Percentiles rank a stretch among this genome's conserved stretches.
Evolutionary conservation across 2,329 filamentous ascomycete genomes (phyloP).

Genomic region (Alternaria ventricosa): DNA sequence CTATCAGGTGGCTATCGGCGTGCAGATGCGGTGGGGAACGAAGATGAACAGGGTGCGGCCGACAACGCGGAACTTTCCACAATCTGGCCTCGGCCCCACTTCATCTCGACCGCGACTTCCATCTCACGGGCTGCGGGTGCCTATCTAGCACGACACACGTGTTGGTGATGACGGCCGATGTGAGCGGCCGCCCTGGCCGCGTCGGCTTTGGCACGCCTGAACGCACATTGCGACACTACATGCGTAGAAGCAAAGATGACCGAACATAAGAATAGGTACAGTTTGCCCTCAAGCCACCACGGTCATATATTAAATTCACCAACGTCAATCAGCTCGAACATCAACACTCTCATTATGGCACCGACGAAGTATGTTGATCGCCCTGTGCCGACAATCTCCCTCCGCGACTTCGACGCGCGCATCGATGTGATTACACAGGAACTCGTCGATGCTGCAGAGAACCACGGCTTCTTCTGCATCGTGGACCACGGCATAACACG

Average conservation of each 20-base stretch:
- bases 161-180: constrained; percentile 1
- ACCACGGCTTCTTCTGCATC: constrained; percentile 67
- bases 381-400: constrained; percentile 51
- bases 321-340: neutral
- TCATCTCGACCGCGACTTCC: neutral
- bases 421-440: constrained; percentile 61
- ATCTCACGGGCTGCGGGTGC: neutral
- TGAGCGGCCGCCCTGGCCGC: neutral
- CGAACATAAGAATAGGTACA: constrained; percentile 7
- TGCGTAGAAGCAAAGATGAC: neutral
- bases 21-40: neutral
- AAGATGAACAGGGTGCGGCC: constrained; percentile 5
- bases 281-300: neutral
- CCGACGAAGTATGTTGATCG: constrained; percentile 20
- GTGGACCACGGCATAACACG: constrained; percentile 62
- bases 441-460: constrained; percentile 62
- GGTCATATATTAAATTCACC: neutral
- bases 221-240: neutral
- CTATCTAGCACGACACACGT: neutral
- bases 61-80: neutral
- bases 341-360: constrained; percentile 8
- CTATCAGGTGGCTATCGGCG: neutral
- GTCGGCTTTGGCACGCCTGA: neutral
- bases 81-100: constrained; percentile 5
- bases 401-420: constrained; percentile 60